phyloP scores from a whole-genome alignment of 768 basidiomycete species.

The Hygrocybe punicea region DNA sequence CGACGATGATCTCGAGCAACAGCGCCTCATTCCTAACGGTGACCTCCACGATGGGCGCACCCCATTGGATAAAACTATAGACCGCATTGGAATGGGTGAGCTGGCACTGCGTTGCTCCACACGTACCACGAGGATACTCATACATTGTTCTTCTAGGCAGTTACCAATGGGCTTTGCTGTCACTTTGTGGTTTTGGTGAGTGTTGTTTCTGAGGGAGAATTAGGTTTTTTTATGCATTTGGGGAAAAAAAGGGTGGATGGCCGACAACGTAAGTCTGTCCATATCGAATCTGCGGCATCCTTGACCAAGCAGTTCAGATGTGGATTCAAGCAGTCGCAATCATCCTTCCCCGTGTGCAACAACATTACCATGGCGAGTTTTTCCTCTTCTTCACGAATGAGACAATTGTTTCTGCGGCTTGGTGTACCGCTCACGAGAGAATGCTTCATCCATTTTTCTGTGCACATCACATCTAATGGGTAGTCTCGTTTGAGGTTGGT shows the following conservation, averaged over 20 bases:
- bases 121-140: background rate
- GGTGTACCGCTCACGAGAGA: background rate
- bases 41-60: conserved; percentile 44
- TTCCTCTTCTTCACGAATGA: background rate
- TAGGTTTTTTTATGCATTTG: background rate
- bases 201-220: conserved; percentile 4
- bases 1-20: conserved; percentile 32
- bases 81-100: conserved; percentile 78
- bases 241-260: conserved; percentile 71
- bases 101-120: too few relatives aligned
- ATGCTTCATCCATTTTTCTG: background rate
- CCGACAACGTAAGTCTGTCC: conserved; percentile 71
- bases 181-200: conserved; percentile 86
- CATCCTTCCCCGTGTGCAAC: conserved; percentile 93
- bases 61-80: conserved; percentile 80
- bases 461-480: background rate
- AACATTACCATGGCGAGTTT: conserved; percentile 71
- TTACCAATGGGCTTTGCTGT: conserved; percentile 79
- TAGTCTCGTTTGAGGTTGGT: background rate
- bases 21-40: conserved; percentile 29
- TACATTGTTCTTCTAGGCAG: conserved; percentile 37
- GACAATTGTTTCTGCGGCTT: background rate
- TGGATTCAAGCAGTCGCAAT: conserved; percentile 92
- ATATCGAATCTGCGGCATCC: conserved; percentile 10
- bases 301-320: conserved; percentile 57